phyloP scores from a whole-genome alignment of 805 yeast genomes.

The Sugiyamaella mastotermitis region DNA sequence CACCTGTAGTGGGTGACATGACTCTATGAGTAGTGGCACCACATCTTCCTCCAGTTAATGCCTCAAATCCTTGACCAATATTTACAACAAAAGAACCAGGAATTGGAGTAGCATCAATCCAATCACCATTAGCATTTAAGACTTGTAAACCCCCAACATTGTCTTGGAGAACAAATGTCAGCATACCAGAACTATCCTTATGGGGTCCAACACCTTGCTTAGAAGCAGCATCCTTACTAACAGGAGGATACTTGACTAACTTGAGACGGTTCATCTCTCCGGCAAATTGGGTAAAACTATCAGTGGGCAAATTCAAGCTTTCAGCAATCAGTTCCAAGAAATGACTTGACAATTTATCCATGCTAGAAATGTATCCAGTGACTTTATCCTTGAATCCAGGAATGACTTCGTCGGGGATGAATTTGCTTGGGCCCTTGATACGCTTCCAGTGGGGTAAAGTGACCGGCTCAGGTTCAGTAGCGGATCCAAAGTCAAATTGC shows the following conservation, averaged over 20 bases:
- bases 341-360: conserved; percentile 38
- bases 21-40: conserved; percentile 57
- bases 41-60: conserved; percentile 51
- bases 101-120: conserved; percentile 50
- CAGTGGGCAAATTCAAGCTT: conserved; percentile 43
- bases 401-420: conserved; percentile 39
- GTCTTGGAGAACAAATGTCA: conserved; percentile 57
- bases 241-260: conserved; percentile 52
- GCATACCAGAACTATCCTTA: conserved; percentile 52
- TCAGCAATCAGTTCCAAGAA: conserved; percentile 48
- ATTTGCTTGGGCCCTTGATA: conserved; percentile 52
- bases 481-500: conserved; percentile 54
- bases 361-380: conserved; percentile 38
- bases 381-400: conserved; percentile 42
- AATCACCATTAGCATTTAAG: conserved; percentile 47
- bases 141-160: conserved; percentile 49
- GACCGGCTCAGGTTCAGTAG: conserved; percentile 37
- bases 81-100: conserved; percentile 48
- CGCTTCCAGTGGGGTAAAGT: conserved; percentile 34
- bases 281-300: conserved; percentile 43
- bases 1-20: conserved; percentile 35
- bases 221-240: conserved; percentile 15
- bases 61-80: conserved; percentile 57
- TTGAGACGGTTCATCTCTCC: conserved; percentile 51
- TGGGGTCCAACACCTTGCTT: conserved; percentile 60